Percentiles rank a stretch among this genome's conserved stretches.
Evolutionary conservation across 257 asterid species (phyloP).

Genomic region (Cynanchum wilfordii): DNA sequence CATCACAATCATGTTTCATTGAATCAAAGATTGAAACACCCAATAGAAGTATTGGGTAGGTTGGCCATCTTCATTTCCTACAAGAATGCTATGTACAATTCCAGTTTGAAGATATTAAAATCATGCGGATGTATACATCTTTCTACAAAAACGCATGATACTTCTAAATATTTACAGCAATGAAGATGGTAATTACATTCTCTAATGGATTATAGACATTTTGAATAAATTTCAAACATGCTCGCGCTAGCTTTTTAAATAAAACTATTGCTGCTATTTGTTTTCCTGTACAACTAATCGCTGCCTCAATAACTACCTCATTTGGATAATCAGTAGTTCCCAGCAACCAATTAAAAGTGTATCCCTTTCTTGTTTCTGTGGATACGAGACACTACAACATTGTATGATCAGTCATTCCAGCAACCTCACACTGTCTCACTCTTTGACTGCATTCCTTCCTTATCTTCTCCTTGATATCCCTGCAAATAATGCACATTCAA

Average conservation of each 20-base stretch:
- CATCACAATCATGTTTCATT: too few relatives aligned
- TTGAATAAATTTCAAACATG: background rate
- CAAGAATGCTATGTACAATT: slow-evolving; percentile 7
- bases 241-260: background rate
- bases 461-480: slow-evolving; percentile 9
- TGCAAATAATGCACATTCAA: slow-evolving; percentile 6
- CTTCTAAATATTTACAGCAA: slow-evolving; percentile 4
- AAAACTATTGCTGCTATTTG: background rate
- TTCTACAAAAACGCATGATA: background rate
- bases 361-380: background rate
- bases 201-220: background rate
- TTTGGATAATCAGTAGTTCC: background rate
- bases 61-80: background rate
- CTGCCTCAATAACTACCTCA: background rate
- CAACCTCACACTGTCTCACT: background rate
- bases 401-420: background rate
- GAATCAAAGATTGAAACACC: too few relatives aligned
- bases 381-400: background rate
- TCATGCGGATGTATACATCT: background rate
- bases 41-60: too few relatives aligned
- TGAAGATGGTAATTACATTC: background rate
- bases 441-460: background rate
- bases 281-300: background rate
- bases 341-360: background rate
- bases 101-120: background rate